phyloP scores from a whole-genome alignment of 2,329 filamentous ascomycete species.

The Onygenales sp. region DNA sequence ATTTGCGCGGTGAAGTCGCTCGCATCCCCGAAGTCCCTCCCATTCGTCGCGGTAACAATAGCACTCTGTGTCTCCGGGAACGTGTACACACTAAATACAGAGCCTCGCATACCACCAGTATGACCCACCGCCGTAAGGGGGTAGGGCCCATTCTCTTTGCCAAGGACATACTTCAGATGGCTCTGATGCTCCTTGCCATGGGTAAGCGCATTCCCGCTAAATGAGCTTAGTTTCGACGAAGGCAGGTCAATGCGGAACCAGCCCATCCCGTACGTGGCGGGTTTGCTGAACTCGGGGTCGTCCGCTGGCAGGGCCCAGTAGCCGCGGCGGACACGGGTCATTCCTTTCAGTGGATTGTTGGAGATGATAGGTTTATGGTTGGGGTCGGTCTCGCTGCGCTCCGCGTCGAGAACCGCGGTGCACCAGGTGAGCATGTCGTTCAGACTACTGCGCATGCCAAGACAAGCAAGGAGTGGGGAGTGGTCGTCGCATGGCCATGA shows the following conservation, averaged over 20 bases:
- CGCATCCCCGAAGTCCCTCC: constrained; percentile 9
- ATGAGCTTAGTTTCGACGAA: constrained; percentile 9
- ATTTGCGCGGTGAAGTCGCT: constrained; percentile 11
- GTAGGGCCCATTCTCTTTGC: background rate
- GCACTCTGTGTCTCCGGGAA: constrained; percentile 21
- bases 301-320: constrained; percentile 3
- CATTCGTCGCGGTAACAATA: constrained; percentile 17
- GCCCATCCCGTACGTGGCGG: constrained; percentile 15
- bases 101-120: constrained; percentile 17
- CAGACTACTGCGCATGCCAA: constrained; percentile 10
- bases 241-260: constrained; percentile 17
- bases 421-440: constrained; percentile 18
- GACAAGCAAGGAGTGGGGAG: constrained; percentile 12
- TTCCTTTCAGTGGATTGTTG: constrained; percentile 11
- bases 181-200: constrained; percentile 1
- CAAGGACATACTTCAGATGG: background rate
- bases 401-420: constrained; percentile 13
- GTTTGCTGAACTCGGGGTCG: background rate
- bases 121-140: constrained; percentile 16
- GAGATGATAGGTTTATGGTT: background rate
- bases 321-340: constrained; percentile 10
- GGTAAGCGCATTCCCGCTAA: constrained; percentile 11
- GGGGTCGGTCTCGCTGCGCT: constrained; percentile 7
- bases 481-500: constrained; percentile 7
- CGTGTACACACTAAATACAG: constrained; percentile 12